Conservation (phyloP, 108 stramenopile genomes). For the Cylindrotheca closterium region DNA sequence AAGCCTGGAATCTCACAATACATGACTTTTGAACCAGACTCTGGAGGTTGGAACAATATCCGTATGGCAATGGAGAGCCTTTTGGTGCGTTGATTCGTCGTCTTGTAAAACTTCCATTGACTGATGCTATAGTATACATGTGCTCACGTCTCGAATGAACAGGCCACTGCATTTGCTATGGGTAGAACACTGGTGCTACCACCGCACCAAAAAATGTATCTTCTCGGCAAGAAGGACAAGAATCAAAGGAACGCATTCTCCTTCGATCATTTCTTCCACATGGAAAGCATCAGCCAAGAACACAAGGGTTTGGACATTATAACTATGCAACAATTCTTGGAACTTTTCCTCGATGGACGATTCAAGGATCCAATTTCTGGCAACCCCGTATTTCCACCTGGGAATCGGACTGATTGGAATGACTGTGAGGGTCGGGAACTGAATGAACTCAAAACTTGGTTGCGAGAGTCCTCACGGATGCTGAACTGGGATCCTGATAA, state of each 20-base stretch:
- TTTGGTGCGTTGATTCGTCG: no score
- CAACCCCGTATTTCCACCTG: constrained; percentile 48
- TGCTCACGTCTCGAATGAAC: constrained; percentile 37
- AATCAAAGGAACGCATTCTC: constrained; percentile 59
- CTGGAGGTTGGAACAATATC: constrained; percentile 95
- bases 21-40: constrained; percentile 91
- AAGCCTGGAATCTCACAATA: constrained; percentile 48
- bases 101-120: no score
- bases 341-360: constrained; percentile 63
- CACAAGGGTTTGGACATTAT: constrained; percentile 76
- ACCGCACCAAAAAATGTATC: constrained; percentile 42
- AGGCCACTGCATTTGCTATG: constrained; percentile 89
- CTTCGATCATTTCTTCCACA: constrained; percentile 77
- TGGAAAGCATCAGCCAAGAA: constrained; percentile 56
- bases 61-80: constrained; percentile 73
- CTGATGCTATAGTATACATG: no score
- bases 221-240: constrained; percentile 65
- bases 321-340: constrained; percentile 64
- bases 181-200: constrained; percentile 85
- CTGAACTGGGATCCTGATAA: constrained; percentile 9
- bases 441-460: constrained; percentile 21
- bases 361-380: constrained; percentile 37
- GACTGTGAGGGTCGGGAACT: constrained; percentile 10
- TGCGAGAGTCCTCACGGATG: constrained; percentile 8
- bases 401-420: constrained; percentile 70